Conservation (phyloP, 164 flowering plant species). For the Stephania cephalantha region DNA sequence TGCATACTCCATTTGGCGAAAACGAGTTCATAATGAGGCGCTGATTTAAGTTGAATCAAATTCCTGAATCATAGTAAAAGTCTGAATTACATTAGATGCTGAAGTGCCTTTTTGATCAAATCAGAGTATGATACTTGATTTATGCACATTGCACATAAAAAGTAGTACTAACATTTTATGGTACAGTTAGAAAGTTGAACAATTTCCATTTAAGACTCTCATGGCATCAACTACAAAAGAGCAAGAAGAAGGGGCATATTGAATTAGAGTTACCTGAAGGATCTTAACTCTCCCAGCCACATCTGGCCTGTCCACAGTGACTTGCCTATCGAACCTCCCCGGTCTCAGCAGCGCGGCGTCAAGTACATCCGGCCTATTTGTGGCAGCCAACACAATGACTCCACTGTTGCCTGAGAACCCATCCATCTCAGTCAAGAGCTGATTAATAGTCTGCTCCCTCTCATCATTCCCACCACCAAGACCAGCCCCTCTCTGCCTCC, state of each 20-base stretch:
- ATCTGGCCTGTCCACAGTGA: conserved; percentile 91
- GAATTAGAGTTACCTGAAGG: conserved; percentile 59
- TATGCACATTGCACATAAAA: too few relatives aligned
- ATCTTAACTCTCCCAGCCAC: conserved; percentile 92
- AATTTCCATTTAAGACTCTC: neutral
- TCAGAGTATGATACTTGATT: too few relatives aligned
- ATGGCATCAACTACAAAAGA: neutral
- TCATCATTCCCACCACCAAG: conserved; percentile 97
- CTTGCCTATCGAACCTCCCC: conserved; percentile 96
- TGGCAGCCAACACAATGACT: conserved; percentile 89
- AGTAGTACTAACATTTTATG: too few relatives aligned
- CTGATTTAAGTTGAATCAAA: neutral
- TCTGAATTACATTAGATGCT: neutral
- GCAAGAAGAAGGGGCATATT: neutral
- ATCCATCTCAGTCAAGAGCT: conserved; percentile 94
- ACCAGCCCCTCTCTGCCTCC: conserved; percentile 97
- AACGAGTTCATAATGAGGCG: neutral
- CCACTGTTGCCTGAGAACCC: conserved; percentile 90
- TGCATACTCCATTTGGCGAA: neutral
- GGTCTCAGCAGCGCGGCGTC: conserved; percentile 92
- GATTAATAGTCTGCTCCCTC: conserved; percentile 94
- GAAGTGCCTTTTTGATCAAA: neutral
- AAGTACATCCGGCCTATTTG: conserved; percentile 92
- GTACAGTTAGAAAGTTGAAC: neutral
- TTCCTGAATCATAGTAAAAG: neutral